These are phyloP conservation scores for Botryosphaeria dothidea DNA, from an alignment of 2,329 filamentous ascomycete species.

Conservation along the genomic window DNA sequence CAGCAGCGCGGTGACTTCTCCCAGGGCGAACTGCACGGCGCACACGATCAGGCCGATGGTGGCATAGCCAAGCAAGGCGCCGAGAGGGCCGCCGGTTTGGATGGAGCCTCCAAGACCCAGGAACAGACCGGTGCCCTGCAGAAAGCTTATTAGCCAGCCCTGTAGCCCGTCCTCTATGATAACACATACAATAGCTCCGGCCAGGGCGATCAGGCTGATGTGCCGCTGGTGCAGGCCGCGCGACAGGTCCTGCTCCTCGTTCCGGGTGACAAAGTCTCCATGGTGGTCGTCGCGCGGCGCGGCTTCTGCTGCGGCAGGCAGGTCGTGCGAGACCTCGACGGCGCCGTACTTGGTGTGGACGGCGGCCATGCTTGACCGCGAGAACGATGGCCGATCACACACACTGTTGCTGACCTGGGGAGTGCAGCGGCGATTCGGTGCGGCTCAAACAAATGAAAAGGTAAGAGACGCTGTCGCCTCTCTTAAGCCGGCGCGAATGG, in stretches of 20 bases:
- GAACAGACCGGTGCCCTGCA: slow-evolving; percentile 43
- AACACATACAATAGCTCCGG: slow-evolving; percentile 52
- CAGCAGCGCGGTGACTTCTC: slow-evolving; percentile 53
- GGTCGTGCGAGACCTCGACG: not conserved
- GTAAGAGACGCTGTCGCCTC: no score
- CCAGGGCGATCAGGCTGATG: slow-evolving; percentile 59
- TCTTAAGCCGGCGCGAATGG: not conserved
- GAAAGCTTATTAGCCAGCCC: not conserved
- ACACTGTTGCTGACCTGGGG: not conserved
- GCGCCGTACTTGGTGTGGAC: not conserved
- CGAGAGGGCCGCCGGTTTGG: slow-evolving; percentile 53
- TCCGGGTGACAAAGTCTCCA: slow-evolving; percentile 52
- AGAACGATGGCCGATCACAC: not conserved
- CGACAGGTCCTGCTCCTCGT: slow-evolving; percentile 53
- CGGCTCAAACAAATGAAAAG: not conserved
- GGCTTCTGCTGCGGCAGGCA: not conserved
- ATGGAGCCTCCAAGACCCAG: slow-evolving; percentile 56
- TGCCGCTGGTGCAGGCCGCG: slow-evolving; percentile 53
- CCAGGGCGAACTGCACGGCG: slow-evolving; percentile 53
- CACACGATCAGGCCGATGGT: slow-evolving; percentile 54
- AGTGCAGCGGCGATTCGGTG: not conserved
- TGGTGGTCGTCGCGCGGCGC: slow-evolving; percentile 43
- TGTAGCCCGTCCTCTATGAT: not conserved
- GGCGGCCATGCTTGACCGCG: not conserved
- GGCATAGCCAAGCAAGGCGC: slow-evolving; percentile 54